phyloP scores from a whole-genome alignment of 495 filamentous ascomycete genomes.

The Penicillium crystallinum region DNA sequence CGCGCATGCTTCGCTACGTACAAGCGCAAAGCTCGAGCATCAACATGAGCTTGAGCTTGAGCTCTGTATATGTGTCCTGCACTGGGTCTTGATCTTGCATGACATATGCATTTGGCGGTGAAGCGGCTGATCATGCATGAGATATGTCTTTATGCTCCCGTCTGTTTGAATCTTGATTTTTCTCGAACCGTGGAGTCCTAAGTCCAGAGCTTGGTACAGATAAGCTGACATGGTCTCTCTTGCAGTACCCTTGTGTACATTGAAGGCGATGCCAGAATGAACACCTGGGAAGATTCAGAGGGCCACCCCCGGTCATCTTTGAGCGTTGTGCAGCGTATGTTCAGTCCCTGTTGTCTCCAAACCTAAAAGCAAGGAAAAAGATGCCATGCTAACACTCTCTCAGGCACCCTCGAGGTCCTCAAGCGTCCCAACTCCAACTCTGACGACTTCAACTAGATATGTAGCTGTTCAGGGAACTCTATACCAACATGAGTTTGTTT shows the following conservation, averaged over 20 bases:
- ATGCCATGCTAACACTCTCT: constrained; percentile 4
- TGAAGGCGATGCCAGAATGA: constrained; percentile 66
- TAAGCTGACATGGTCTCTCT: constrained; percentile 7
- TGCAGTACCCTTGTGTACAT: constrained; percentile 62
- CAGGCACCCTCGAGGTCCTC: constrained; percentile 57
- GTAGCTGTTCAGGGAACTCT: background rate
- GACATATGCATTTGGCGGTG: background rate
- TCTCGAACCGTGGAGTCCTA: too few relatives aligned
- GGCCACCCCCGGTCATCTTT: constrained; percentile 53
- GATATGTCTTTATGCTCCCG: background rate
- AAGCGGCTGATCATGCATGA: background rate
- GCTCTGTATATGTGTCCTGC: background rate
- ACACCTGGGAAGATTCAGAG: constrained; percentile 55
- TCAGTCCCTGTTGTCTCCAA: background rate
- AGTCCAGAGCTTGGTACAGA: background rate
- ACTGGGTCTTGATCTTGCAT: background rate
- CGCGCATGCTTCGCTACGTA: background rate
- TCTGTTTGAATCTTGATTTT: background rate
- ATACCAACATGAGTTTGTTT: constrained; percentile 1
- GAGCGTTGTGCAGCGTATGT: constrained; percentile 71
- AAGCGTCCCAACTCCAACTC: constrained; percentile 29
- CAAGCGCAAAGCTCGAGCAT: background rate
- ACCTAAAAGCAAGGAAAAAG: too few relatives aligned
- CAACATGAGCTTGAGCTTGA: background rate
- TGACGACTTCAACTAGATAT: constrained; percentile 13